These are phyloP conservation scores for Mortierella polycephala DNA, from an alignment of 371 early-diverging fungal genomes.

Conservation along the genomic window DNA sequence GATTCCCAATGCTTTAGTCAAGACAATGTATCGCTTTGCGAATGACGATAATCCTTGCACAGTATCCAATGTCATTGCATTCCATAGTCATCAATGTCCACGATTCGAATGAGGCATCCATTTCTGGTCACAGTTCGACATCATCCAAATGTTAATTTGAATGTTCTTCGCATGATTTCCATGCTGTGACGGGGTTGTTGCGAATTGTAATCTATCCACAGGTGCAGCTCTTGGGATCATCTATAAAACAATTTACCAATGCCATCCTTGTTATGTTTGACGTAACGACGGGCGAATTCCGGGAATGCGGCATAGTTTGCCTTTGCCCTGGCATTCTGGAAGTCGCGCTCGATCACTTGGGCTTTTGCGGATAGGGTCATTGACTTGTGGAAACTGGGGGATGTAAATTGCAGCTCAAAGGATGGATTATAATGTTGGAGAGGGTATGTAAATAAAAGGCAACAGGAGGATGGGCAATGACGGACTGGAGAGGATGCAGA, in stretches of 20 bases:
- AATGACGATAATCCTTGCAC: too few relatives aligned
- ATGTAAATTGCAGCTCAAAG: neutral
- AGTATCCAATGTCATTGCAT: too few relatives aligned
- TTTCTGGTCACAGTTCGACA: too few relatives aligned
- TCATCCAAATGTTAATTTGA: too few relatives aligned
- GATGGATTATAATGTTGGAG: neutral
- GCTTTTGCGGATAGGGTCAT: slow-evolving; percentile 35
- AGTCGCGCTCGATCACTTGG: slow-evolving; percentile 53
- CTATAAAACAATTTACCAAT: slow-evolving; percentile 59
- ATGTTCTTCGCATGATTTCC: too few relatives aligned
- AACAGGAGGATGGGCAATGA: neutral
- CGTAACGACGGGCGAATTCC: slow-evolving; percentile 74
- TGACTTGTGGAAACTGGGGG: neutral
- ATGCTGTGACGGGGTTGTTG: too few relatives aligned
- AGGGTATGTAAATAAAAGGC: neutral
- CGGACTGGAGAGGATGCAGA: too few relatives aligned
- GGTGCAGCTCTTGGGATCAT: neutral
- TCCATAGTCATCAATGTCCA: too few relatives aligned
- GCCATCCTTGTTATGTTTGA: slow-evolving; percentile 75
- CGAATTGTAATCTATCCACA: too few relatives aligned
- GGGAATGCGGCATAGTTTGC: slow-evolving; percentile 58
- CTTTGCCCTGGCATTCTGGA: slow-evolving; percentile 47
- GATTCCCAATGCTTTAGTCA: too few relatives aligned
- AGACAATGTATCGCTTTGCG: too few relatives aligned
- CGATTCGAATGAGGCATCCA: too few relatives aligned